Conservation (phyloP, 768 basidiomycete genomes). For the Rhizopogon vulgaris region DNA sequence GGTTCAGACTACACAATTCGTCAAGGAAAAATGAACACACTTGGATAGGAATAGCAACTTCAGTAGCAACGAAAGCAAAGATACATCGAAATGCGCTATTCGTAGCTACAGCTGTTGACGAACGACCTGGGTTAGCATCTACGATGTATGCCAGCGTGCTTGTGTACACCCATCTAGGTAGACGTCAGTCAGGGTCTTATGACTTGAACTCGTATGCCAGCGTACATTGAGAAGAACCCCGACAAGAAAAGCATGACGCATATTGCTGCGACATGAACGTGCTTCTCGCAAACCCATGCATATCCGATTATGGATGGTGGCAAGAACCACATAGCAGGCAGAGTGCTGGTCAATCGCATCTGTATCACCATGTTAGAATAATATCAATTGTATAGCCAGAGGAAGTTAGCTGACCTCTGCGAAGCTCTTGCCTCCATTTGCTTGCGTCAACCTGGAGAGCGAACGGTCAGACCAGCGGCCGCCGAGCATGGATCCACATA, state of each 20-base stretch:
- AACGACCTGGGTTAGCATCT: constrained; percentile 74
- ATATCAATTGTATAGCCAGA: not conserved
- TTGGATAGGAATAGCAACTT: constrained; percentile 69
- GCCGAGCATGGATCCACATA: constrained; percentile 43
- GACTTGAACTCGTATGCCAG: not conserved
- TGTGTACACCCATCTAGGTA: constrained; percentile 44
- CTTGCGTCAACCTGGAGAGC: constrained; percentile 33
- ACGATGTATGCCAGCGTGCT: constrained; percentile 76
- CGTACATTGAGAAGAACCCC: constrained; percentile 67
- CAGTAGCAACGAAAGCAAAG: constrained; percentile 58
- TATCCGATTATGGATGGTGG: constrained; percentile 57
- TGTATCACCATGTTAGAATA: constrained; percentile 16
- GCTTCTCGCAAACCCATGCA: constrained; percentile 63
- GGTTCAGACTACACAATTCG: not conserved
- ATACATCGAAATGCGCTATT: constrained; percentile 70
- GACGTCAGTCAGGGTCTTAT: not conserved
- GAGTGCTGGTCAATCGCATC: constrained; percentile 65
- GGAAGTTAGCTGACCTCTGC: constrained; percentile 44
- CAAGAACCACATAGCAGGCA: constrained; percentile 38
- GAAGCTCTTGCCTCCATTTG: constrained; percentile 38
- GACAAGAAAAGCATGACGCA: constrained; percentile 63
- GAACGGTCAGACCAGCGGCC: constrained; percentile 47
- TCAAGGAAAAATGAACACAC: not conserved
- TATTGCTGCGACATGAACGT: constrained; percentile 56
- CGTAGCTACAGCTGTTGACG: constrained; percentile 62